Conservation (phyloP, 768 basidiomycete species). For the Nidularia sp. region DNA sequence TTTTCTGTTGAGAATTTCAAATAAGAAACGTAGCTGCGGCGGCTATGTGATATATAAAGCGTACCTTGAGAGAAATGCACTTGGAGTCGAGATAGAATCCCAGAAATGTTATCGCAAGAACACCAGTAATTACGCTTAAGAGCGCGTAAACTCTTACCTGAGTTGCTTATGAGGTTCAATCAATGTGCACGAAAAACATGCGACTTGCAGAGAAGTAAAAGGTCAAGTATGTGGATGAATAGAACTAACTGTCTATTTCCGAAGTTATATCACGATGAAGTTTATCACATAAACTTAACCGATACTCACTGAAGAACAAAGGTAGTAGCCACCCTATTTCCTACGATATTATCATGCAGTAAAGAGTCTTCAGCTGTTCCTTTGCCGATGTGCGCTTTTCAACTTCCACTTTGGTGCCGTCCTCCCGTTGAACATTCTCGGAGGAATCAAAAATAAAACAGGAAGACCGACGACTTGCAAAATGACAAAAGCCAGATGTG, state of each 20-base stretch:
- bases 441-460: slow-evolving; percentile 4
- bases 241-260: slow-evolving; percentile 13
- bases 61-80: neutral
- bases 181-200: no score
- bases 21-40: no score
- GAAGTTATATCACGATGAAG: no score
- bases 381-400: slow-evolving; percentile 7
- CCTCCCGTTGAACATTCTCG: slow-evolving; percentile 12
- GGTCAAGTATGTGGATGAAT: slow-evolving; percentile 12
- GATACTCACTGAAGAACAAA: neutral
- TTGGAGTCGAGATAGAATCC: slow-evolving; percentile 12
- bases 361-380: slow-evolving; percentile 9
- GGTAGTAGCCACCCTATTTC: neutral
- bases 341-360: slow-evolving; percentile 1
- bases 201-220: slow-evolving; percentile 10
- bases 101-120: slow-evolving; percentile 8
- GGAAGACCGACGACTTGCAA: slow-evolving; percentile 10
- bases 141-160: slow-evolving; percentile 13
- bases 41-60: no score
- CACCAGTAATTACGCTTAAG: slow-evolving; percentile 11
- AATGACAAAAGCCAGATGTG: neutral
- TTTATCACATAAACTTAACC: no score
- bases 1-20: slow-evolving; percentile 1
- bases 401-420: slow-evolving; percentile 11
- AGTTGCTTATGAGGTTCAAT: no score